Percentiles rank a stretch among this genome's conserved stretches.
These are phyloP conservation scores for Cicer bijugum DNA, from an alignment of 306 rosid species.

Conservation along the genomic window DNA sequence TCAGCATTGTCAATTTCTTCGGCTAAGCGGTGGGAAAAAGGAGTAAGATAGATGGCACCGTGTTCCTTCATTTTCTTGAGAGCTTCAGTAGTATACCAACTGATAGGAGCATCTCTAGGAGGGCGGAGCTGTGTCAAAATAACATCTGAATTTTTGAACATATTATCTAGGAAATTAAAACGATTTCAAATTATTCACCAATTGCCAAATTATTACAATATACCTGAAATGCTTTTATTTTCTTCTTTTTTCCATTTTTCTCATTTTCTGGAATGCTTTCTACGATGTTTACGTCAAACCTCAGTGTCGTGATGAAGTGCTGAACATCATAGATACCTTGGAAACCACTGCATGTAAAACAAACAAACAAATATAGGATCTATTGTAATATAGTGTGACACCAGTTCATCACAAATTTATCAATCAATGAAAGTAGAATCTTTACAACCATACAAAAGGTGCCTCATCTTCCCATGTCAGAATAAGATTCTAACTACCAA, in stretches of 20 bases:
- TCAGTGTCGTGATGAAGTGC: conserved; percentile 75
- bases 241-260: conserved; percentile 78
- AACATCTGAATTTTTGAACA: conserved; percentile 24
- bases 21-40: conserved; percentile 96
- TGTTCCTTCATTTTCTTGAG: conserved; percentile 86
- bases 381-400: not conserved
- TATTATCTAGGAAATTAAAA: conserved; percentile 36
- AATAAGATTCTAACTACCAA: conserved; percentile 31
- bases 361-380: not conserved
- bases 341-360: conserved; percentile 73
- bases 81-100: conserved; percentile 87
- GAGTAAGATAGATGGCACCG: conserved; percentile 94
- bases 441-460: not conserved
- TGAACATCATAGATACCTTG: conserved; percentile 95
- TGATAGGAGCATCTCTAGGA: conserved; percentile 86
- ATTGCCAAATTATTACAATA: conserved; percentile 25
- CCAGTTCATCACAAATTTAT: conserved; percentile 23
- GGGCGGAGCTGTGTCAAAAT: conserved; percentile 75
- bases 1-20: conserved; percentile 93
- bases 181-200: conserved; percentile 33
- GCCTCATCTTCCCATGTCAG: conserved; percentile 10
- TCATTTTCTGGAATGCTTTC: conserved; percentile 84
- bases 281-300: conserved; percentile 80
- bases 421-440: conserved; percentile 23
- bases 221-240: conserved; percentile 94